A percentile compares a stretch with the other conserved stretches of the same genome.
Conservation (phyloP, 73 alveolate species). For the Loxodes magnus region DNA sequence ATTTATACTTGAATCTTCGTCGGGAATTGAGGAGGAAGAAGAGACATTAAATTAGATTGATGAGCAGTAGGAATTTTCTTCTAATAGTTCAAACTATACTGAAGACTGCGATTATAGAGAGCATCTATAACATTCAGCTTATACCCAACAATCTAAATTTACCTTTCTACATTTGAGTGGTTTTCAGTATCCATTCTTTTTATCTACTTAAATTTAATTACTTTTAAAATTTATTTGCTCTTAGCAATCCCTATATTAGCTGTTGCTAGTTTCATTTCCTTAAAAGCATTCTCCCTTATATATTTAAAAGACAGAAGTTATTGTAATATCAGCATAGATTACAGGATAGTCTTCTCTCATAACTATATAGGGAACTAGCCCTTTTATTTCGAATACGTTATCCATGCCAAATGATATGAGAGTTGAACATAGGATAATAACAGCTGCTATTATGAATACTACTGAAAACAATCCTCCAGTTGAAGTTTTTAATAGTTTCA, state of each 20-base stretch:
- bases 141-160: background rate
- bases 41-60: background rate
- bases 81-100: background rate
- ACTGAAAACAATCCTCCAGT: background rate
- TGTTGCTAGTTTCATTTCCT: too few species aligned
- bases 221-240: too few species aligned
- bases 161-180: background rate
- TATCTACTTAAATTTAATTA: background rate
- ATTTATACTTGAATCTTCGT: background rate
- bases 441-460: background rate
- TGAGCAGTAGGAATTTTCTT: background rate
- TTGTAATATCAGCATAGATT: background rate
- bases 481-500: background rate
- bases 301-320: background rate
- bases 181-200: background rate
- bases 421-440: background rate
- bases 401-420: background rate
- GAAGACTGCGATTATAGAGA: background rate
- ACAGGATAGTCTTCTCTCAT: background rate
- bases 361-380: background rate
- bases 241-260: too few species aligned
- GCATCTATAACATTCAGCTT: background rate
- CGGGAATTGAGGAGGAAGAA: constrained; percentile 8
- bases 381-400: background rate
- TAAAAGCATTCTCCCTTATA: background rate